Conservation (phyloP, 2,329 filamentous ascomycete species). For the Cladosporium sp. region DNA sequence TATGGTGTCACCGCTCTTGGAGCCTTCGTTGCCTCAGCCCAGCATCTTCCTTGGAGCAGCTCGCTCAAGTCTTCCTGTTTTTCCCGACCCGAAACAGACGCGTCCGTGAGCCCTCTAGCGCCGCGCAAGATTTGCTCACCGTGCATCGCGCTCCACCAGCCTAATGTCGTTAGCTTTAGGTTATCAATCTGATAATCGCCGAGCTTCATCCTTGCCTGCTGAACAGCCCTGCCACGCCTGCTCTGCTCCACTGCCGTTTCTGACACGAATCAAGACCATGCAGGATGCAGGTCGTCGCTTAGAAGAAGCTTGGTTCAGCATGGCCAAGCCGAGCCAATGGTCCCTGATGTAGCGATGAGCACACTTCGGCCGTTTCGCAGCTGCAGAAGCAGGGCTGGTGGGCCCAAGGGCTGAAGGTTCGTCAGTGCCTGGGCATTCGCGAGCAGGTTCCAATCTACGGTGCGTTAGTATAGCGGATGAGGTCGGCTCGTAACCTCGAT, state of each 20-base stretch:
- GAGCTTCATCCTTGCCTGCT: conserved; percentile 7
- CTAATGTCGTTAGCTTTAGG: conserved; percentile 14
- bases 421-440: neutral
- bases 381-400: neutral
- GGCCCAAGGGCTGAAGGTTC: neutral
- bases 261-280: conserved; percentile 5
- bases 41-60: neutral
- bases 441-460: neutral
- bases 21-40: neutral
- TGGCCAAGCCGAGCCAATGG: neutral
- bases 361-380: neutral
- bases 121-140: conserved; percentile 7
- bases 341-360: neutral
- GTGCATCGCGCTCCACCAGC: conserved; percentile 9
- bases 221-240: neutral
- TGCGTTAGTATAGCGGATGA: neutral
- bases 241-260: neutral
- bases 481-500: neutral
- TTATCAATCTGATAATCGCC: conserved; percentile 23
- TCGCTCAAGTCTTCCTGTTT: conserved; percentile 1
- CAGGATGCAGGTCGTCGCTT: conserved; percentile 16
- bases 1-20: neutral
- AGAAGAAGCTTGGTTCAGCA: conserved; percentile 10
- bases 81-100: conserved; percentile 3
- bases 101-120: neutral